Conservation (phyloP, 768 basidiomycete genomes). For the Russula brevipes region DNA sequence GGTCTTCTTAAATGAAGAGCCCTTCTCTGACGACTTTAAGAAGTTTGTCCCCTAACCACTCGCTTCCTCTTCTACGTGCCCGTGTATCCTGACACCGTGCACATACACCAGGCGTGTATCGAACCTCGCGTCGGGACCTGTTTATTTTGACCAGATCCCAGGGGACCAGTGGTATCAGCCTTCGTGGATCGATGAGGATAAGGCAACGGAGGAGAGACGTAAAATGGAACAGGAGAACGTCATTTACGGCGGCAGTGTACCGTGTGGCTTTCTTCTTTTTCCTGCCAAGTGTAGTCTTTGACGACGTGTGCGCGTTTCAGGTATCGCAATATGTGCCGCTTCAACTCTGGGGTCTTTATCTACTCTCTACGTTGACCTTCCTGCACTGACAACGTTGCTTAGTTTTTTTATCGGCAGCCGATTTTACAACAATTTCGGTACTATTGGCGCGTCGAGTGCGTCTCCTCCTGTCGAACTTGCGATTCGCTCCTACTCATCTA, state of each 20-base stretch:
- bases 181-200: conserved; percentile 46
- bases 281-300: neutral
- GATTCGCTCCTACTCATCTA: neutral
- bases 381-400: neutral
- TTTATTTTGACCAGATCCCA: conserved; percentile 42
- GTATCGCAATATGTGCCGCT: conserved; percentile 54
- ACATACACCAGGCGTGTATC: conserved; percentile 29
- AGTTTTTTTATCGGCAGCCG: conserved; percentile 84
- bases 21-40: conserved; percentile 73
- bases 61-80: neutral
- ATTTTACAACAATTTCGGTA: conserved; percentile 72
- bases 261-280: conserved; percentile 3
- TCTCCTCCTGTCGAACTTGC: neutral
- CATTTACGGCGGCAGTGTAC: conserved; percentile 19
- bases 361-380: neutral
- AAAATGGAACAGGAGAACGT: conserved; percentile 34
- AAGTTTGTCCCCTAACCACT: conserved; percentile 34
- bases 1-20: conserved; percentile 83
- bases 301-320: neutral
- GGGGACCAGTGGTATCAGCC: conserved; percentile 47
- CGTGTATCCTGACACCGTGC: neutral
- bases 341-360: conserved; percentile 40
- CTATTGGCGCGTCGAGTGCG: conserved; percentile 89
- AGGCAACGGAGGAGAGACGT: conserved; percentile 38
- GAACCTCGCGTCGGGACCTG: conserved; percentile 32